Percentiles rank a stretch among this genome's conserved stretches.
Conservation (phyloP, 2,329 filamentous ascomycete species). For the Ceratocystis huliohia region DNA sequence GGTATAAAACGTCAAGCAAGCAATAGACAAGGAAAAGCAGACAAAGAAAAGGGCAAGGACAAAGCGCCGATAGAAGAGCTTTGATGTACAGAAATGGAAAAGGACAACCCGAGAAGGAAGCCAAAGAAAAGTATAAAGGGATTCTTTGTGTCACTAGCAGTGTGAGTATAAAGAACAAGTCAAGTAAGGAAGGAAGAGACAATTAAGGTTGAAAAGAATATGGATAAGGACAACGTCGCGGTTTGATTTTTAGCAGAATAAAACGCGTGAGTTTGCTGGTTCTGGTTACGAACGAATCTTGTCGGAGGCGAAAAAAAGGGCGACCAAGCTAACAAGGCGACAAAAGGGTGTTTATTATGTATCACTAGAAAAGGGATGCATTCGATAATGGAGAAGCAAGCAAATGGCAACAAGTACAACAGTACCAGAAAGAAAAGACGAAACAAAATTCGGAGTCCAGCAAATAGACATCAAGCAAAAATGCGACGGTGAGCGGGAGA, state of each 20-base stretch:
- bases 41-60: not conserved
- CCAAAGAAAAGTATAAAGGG: not conserved
- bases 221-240: no score
- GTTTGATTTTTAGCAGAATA: no score
- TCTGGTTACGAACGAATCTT: no score
- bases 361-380: not conserved
- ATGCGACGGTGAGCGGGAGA: no score
- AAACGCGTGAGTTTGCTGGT: no score
- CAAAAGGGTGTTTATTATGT: not conserved
- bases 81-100: not conserved
- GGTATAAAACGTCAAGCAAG: not conserved
- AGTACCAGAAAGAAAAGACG: not conserved
- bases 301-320: not conserved
- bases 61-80: not conserved
- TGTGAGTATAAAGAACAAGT: not conserved
- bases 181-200: not conserved
- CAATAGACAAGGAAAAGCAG: not conserved
- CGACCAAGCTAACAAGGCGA: not conserved
- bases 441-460: not conserved
- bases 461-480: no score
- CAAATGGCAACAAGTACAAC: not conserved
- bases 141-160: not conserved
- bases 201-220: conserved; percentile 4
- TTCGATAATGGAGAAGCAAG: not conserved
- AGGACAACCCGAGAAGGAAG: not conserved